Evolutionary conservation across 139 green algal species (phyloP).

Genomic region (Asterochloris sp.): DNA sequence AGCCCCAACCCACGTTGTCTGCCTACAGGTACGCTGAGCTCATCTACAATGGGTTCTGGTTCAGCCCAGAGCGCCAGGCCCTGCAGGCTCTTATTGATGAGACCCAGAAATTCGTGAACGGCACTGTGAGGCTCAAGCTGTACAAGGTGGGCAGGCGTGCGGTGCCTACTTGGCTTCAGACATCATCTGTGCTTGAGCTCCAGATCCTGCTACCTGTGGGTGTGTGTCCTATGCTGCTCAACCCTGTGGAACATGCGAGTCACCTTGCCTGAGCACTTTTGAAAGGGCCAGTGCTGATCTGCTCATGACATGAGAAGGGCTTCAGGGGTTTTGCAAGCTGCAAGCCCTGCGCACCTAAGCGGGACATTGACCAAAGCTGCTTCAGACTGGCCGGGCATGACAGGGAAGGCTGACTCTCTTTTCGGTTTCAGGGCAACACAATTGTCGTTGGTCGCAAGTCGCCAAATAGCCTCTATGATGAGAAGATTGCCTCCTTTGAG

Average conservation of each 20-base stretch:
- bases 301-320: no score
- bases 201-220: no score
- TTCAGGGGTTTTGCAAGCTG: background rate
- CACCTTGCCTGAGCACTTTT: no score
- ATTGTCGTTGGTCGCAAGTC: slow-evolving; percentile 79
- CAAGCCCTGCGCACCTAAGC: background rate
- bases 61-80: slow-evolving; percentile 75
- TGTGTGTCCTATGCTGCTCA: no score
- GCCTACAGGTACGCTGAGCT: slow-evolving; percentile 76
- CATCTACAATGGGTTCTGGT: slow-evolving; percentile 87
- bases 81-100: slow-evolving; percentile 88
- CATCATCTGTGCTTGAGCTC: no score
- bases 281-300: no score
- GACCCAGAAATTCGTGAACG: slow-evolving; percentile 71
- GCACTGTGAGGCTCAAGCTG: slow-evolving; percentile 88
- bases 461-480: slow-evolving; percentile 76
- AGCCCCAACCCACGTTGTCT: background rate
- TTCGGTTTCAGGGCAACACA: slow-evolving; percentile 54
- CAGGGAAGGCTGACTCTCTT: background rate
- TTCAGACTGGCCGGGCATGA: background rate
- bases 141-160: slow-evolving; percentile 65
- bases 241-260: no score
- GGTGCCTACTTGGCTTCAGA: background rate
- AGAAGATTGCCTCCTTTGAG: slow-evolving; percentile 93
- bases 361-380: background rate